phyloP scores from a whole-genome alignment of 2,329 filamentous ascomycete genomes.

The Tolypocladium capitatum region DNA sequence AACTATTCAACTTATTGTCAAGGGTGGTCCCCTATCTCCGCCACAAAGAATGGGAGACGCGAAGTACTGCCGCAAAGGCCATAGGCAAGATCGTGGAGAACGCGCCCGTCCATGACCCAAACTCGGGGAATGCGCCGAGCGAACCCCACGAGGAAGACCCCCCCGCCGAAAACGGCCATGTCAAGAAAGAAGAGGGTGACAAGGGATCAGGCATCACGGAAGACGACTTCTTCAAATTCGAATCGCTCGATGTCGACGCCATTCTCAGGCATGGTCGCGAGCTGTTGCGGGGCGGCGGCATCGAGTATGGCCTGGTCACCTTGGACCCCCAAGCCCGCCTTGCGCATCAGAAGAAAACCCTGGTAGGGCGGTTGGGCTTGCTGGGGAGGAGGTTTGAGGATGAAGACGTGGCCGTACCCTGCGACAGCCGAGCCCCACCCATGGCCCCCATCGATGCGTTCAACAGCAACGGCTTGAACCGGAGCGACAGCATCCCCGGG shows the following conservation, averaged over 20 bases:
- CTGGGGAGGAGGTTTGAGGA: constrained; percentile 76
- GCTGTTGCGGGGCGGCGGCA: constrained; percentile 70
- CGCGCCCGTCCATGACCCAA: constrained; percentile 79
- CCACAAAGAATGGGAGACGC: constrained; percentile 94
- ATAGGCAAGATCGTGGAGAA: constrained; percentile 89
- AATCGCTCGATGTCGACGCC: constrained; percentile 61
- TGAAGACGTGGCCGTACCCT: constrained; percentile 53
- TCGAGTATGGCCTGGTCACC: constrained; percentile 72
- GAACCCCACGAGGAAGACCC: constrained; percentile 26
- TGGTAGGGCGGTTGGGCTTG: constrained; percentile 69
- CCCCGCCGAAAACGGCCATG: constrained; percentile 21
- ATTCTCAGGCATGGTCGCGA: constrained; percentile 77
- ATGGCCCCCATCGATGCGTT: constrained; percentile 30
- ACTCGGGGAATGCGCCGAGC: constrained; percentile 50
- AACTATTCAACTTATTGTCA: constrained; percentile 88
- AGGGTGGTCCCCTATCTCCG: constrained; percentile 90
- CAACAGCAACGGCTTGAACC: constrained; percentile 18
- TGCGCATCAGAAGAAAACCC: constrained; percentile 77
- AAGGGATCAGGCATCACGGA: constrained; percentile 27
- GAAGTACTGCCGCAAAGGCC: constrained; percentile 84
- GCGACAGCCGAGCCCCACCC: constrained; percentile 30
- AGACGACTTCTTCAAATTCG: constrained; percentile 57
- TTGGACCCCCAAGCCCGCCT: constrained; percentile 73
- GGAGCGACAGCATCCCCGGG: constrained; percentile 22
- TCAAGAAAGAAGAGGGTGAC: constrained; percentile 51